Evolutionary conservation across 306 rosid species (phyloP).

Genomic region (Acacia melanoxylon): DNA sequence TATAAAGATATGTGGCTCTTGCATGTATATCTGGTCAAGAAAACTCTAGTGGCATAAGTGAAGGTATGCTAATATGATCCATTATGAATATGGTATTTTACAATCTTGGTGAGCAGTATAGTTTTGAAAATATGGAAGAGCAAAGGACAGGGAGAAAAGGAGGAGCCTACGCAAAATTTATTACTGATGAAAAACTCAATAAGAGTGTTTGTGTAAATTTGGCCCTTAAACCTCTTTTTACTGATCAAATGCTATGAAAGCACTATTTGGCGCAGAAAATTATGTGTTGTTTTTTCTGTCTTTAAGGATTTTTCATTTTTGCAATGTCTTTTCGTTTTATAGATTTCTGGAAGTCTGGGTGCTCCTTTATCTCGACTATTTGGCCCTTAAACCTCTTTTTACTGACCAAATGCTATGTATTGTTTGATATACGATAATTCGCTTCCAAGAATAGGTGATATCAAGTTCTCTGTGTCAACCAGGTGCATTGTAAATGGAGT

Average conservation of each 20-base stretch:
- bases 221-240: background rate
- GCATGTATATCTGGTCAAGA: background rate
- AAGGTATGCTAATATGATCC: slow-evolving; percentile 11
- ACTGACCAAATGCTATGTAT: background rate
- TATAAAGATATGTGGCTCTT: background rate
- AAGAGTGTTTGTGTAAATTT: background rate
- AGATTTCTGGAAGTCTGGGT: background rate
- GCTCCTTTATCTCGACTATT: slow-evolving; percentile 13
- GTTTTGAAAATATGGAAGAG: background rate
- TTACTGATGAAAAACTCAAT: background rate
- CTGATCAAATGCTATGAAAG: background rate
- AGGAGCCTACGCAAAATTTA: background rate
- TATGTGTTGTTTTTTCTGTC: background rate
- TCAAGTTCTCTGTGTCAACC: slow-evolving; percentile 35
- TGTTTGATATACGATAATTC: background rate
- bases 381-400: background rate
- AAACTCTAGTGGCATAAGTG: background rate
- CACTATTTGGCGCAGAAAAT: background rate
- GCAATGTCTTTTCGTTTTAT: background rate
- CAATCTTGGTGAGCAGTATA: slow-evolving; percentile 11
- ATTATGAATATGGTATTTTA: slow-evolving; percentile 1
- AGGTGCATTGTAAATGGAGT: slow-evolving; percentile 91
- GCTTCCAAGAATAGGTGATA: slow-evolving; percentile 20
- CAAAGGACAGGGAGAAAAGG: background rate
- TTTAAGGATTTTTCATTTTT: background rate